Base-by-base conservation (phyloP, 768 basidiomycete genomes). In the Lyophyllum shimeji region DNA sequence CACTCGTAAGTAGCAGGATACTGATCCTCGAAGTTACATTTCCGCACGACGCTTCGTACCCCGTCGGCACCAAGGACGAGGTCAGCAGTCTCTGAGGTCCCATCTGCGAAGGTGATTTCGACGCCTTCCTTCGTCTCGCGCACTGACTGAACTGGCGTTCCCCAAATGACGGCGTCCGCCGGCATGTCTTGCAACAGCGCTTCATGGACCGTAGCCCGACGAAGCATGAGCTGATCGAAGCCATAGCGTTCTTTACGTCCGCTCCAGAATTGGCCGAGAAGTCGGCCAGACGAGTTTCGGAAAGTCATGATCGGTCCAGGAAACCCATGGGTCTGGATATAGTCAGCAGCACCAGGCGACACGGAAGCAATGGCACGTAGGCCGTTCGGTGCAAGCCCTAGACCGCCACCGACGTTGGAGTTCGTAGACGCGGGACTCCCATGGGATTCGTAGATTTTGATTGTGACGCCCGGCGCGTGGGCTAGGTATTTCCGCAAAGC, bases 1-100 rank as follows among this genome's bases (percentile, higher is more conserved):
- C 39, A 71, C 72, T 67, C 67, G 44, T 71, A 71, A 57, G 52
- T 46, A 5, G 70, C 66, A 3, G 48, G 42, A 52, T 70, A 71
- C 18, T 59, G 27, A 6, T 70, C 59, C 0, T 69, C 67, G 39
- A 73, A 72, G 13, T 74, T 60, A 7, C 65, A 67, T 34, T 69
- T 61, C 17, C 73, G 65, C n/a, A 71, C 66, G 0, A 71, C 61
- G 57, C 76, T 76, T 45, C 67, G 63, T 7, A 72, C 69, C 2
- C 75, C 75, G 57, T 76, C 75, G 0, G 75, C 75, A 8, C 76
- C 76, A 33, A 76, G 70, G 34, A 77, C 67, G 4, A 76, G 59
- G 54, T 76, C 73, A 0, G 68, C 72, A 20, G 44, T 57, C 47
- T 75, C 74, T 23, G 61, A 61, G 1, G 62, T 65, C 2, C 73